Base-by-base conservation (phyloP, 345 rosid species). In the Hypericum androsaemum region DNA sequence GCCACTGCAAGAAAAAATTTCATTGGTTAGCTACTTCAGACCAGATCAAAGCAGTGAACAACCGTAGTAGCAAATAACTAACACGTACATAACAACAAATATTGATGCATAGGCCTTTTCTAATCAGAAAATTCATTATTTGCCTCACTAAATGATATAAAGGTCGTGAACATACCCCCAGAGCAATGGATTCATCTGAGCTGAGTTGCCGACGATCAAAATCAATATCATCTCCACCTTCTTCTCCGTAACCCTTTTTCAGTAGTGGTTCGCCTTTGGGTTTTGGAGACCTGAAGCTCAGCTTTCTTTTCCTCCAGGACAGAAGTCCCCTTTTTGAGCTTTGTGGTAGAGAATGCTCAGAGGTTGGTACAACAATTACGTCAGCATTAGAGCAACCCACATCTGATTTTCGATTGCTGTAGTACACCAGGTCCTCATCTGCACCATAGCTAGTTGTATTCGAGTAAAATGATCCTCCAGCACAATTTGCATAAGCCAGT, bases 171-270 rank as follows among this genome's bases (percentile, higher is more conserved):
- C 12, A 48, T 66, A 83, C 90, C 73, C 77, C 74, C 11, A 57
- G 62, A 43, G 68, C 48, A 69, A 54, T 66, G 53, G 77, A 63
- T 60, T 84, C 96, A 71, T 90, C 96, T 6, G 95, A 83, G 62
- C 86, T 77, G 50, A 92, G 94, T 67, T 84, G 94, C 44, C 96
- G 78, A 8, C 98, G 95, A 64, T 83, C 89, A 77, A 59, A 85
- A 80, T 92, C 98, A 58, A 92, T 92, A 64, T 92, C 98, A 77
- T 88, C 98, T n/a, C 98, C 98, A 5, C 98, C 98, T 47, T 92
- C 96, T 78, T 92, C 96, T 42, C 79, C 88, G 67, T 85, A 75
- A 7, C 78, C 94, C 74, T 84, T 87, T 61, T 87, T 92, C 61
- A 92, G 71, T 79, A 92, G 69, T 12, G 98, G 95, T 67, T 92